Conservation (phyloP, 192 early-diverging fungal species). For the Backusella luteola region DNA sequence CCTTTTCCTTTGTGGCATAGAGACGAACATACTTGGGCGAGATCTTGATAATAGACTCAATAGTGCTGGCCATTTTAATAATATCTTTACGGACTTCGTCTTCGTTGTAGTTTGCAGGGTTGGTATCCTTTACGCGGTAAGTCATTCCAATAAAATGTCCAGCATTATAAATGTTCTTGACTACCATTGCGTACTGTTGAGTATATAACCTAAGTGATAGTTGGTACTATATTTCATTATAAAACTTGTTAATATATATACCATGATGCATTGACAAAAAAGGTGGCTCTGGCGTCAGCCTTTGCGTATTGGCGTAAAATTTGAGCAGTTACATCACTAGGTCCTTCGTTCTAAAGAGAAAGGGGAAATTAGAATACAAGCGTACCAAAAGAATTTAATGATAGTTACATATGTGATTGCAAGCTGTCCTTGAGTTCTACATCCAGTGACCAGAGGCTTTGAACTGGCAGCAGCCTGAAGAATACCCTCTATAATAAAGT, state of each 20-base stretch:
- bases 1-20: constrained; percentile 38
- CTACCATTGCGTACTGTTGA: constrained; percentile 50
- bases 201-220: constrained; percentile 37
- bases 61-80: constrained; percentile 39
- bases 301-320: constrained; percentile 48
- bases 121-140: constrained; percentile 47
- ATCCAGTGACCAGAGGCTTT: constrained; percentile 22
- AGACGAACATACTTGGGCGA: constrained; percentile 53
- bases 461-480: background rate
- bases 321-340: constrained; percentile 49
- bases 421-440: constrained; percentile 38
- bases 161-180: constrained; percentile 47
- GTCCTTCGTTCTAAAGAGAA: constrained; percentile 43
- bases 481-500: background rate
- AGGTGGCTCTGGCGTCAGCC: constrained; percentile 45
- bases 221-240: background rate
- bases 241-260: background rate
- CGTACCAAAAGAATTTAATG: background rate
- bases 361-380: constrained; percentile 7
- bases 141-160: constrained; percentile 57
- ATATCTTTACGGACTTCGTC: constrained; percentile 43
- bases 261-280: constrained; percentile 54
- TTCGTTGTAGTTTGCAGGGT: constrained; percentile 38
- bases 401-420: constrained; percentile 36
- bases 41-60: constrained; percentile 41